These are phyloP conservation scores for Russula sp. DNA, from an alignment of 768 basidiomycete genomes.

Conservation along the genomic window DNA sequence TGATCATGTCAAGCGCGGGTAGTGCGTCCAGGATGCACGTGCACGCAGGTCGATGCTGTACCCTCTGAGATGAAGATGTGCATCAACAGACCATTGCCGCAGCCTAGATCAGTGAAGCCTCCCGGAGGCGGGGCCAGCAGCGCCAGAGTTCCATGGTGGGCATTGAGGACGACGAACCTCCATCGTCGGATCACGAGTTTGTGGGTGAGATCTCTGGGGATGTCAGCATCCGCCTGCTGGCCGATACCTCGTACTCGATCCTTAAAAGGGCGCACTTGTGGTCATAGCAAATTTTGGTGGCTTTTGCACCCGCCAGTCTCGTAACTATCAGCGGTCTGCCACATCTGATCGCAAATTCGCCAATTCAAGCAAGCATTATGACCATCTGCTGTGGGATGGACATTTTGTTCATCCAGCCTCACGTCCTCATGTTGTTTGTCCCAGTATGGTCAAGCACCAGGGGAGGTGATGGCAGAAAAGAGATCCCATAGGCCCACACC, in stretches of 20 bases:
- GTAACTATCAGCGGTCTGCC: slow-evolving; percentile 93
- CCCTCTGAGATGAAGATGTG: slow-evolving; percentile 78
- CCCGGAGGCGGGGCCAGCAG: slow-evolving; percentile 65
- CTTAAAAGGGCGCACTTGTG: slow-evolving; percentile 76
- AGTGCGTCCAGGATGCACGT: slow-evolving; percentile 77
- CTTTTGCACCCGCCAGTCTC: slow-evolving; percentile 69
- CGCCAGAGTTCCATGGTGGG: slow-evolving; percentile 73
- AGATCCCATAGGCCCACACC: slow-evolving; percentile 95
- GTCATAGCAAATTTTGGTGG: slow-evolving; percentile 72
- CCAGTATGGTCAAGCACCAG: slow-evolving; percentile 78
- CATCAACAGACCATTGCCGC: slow-evolving; percentile 88
- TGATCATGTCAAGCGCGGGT: slow-evolving; percentile 53
- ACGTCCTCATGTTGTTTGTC: slow-evolving; percentile 89
- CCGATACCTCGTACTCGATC: slow-evolving; percentile 73
- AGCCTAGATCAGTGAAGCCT: slow-evolving; percentile 90
- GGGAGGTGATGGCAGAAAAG: slow-evolving; percentile 78
- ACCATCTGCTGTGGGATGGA: slow-evolving; percentile 96
- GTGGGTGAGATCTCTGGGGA: slow-evolving; percentile 15
- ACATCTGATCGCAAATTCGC: slow-evolving; percentile 92
- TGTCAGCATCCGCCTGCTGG: slow-evolving; percentile 36
- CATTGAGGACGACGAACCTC: slow-evolving; percentile 26
- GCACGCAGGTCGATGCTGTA: slow-evolving; percentile 81
- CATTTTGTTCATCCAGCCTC: slow-evolving; percentile 90
- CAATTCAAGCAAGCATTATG: slow-evolving; percentile 77
- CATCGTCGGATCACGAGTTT: slow-evolving; percentile 15